Conservation (phyloP, 768 basidiomycete genomes). For the Mycena leptocephala region DNA sequence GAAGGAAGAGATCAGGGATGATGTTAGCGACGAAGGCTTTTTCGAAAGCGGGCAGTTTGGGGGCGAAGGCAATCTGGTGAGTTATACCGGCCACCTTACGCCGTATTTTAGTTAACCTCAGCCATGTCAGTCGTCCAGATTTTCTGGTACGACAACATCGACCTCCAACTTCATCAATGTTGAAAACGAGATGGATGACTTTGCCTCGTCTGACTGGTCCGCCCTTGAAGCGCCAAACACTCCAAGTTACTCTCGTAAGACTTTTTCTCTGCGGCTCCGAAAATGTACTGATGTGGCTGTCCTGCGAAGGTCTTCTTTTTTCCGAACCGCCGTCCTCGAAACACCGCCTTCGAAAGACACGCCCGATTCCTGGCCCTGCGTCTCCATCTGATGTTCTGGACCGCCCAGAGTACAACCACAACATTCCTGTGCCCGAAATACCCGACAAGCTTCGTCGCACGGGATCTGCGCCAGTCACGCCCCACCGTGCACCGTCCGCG, state of each 20-base stretch:
- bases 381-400: conserved; percentile 29
- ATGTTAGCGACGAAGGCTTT: conserved; percentile 35
- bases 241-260: conserved; percentile 26
- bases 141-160: conserved; percentile 31
- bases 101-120: no score
- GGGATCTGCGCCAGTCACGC: no score
- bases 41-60: conserved; percentile 23
- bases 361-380: conserved; percentile 15
- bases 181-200: conserved; percentile 31
- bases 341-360: conserved; percentile 22
- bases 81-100: not conserved
- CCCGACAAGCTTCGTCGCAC: not conserved
- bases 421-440: not conserved
- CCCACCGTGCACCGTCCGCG: no score
- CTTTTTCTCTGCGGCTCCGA: not conserved
- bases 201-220: conserved; percentile 19
- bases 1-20: not conserved
- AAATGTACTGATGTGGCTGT: not conserved
- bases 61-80: conserved; percentile 23
- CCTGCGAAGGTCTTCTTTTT: conserved; percentile 20
- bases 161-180: conserved; percentile 28
- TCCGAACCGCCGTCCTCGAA: not conserved
- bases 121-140: conserved; percentile 9
- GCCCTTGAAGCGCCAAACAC: conserved; percentile 34
- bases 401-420: conserved; percentile 28